Evolutionary conservation across 345 rosid genomes (phyloP).

Genomic region (Mangifera indica): DNA sequence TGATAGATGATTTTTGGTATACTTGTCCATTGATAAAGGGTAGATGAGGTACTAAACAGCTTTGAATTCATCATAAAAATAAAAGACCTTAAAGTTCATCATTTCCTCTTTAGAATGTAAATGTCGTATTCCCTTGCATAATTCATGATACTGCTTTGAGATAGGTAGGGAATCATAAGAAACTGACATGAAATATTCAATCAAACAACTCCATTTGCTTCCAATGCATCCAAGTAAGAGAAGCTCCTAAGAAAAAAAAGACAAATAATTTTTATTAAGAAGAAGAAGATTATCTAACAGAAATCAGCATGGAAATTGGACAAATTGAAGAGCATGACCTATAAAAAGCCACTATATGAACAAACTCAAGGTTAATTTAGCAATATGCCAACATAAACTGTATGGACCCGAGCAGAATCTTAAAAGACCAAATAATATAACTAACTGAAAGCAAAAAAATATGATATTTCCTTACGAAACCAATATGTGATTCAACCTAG

Average conservation of each 20-base stretch:
- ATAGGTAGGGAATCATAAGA: slow-evolving; percentile 48
- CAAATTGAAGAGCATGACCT: not conserved
- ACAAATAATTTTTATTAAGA: not conserved
- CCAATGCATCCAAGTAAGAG: slow-evolving; percentile 64
- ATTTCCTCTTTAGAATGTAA: slow-evolving; percentile 35
- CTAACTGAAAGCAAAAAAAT: not conserved
- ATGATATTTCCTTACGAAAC: not conserved
- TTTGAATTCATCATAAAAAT: slow-evolving; percentile 27
- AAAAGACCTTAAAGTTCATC: slow-evolving; percentile 44
- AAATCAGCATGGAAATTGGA: too few relatives aligned
- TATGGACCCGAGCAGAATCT: not conserved
- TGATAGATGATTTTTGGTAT: not conserved
- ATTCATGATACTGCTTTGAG: slow-evolving; percentile 54
- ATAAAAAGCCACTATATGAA: not conserved
- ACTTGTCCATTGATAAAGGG: not conserved
- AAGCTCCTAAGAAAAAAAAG: slow-evolving; percentile 52
- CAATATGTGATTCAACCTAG: not conserved
- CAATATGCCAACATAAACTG: not conserved
- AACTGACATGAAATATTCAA: slow-evolving; percentile 57
- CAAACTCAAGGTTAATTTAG: not conserved
- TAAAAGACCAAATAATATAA: not conserved
- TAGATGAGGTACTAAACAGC: slow-evolving; percentile 31
- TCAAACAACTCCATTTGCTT: slow-evolving; percentile 53
- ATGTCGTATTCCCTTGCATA: slow-evolving; percentile 46
- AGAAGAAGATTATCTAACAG: not conserved